Percentiles rank a stretch among this genome's conserved stretches.
These are phyloP conservation scores for Wickerhamiella azymoides DNA, from an alignment of 805 yeast species.

Conservation along the genomic window DNA sequence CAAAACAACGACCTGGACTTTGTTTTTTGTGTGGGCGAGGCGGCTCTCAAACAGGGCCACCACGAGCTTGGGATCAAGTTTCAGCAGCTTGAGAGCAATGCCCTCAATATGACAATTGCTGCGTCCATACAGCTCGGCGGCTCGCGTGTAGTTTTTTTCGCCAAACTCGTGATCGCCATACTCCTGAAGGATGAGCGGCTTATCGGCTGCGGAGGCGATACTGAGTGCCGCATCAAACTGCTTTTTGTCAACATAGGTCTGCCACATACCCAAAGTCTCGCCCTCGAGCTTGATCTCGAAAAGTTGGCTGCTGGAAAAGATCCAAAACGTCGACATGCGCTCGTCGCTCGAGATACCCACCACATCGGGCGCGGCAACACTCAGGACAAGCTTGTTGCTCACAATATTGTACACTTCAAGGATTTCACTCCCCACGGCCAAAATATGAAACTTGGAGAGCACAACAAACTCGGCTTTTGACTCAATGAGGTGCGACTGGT, in stretches of 20 bases:
- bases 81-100: conserved; percentile 44
- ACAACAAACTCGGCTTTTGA: conserved; percentile 19
- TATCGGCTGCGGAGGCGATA: conserved; percentile 24
- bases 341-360: conserved; percentile 40
- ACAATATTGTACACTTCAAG: conserved; percentile 29
- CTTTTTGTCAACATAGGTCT: conserved; percentile 35
- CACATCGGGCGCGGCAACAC: conserved; percentile 26
- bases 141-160: conserved; percentile 21
- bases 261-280: conserved; percentile 70
- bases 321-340: conserved; percentile 54
- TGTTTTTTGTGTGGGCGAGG: conserved; percentile 16
- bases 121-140: conserved; percentile 45
- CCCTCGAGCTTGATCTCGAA: conserved; percentile 53
- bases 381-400: conserved; percentile 30
- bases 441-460: conserved; percentile 41
- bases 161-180: conserved; percentile 40
- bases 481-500: neutral
- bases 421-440: conserved; percentile 28
- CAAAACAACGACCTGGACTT: conserved; percentile 38
- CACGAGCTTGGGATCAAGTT: conserved; percentile 31
- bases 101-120: conserved; percentile 58
- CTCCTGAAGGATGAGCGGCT: conserved; percentile 36
- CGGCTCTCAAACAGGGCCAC: conserved; percentile 13
- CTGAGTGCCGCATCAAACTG: conserved; percentile 54
- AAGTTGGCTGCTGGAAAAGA: conserved; percentile 43